Evolutionary conservation across 2,329 filamentous ascomycete species (phyloP).

Genomic region (Cytospora piceicola): DNA sequence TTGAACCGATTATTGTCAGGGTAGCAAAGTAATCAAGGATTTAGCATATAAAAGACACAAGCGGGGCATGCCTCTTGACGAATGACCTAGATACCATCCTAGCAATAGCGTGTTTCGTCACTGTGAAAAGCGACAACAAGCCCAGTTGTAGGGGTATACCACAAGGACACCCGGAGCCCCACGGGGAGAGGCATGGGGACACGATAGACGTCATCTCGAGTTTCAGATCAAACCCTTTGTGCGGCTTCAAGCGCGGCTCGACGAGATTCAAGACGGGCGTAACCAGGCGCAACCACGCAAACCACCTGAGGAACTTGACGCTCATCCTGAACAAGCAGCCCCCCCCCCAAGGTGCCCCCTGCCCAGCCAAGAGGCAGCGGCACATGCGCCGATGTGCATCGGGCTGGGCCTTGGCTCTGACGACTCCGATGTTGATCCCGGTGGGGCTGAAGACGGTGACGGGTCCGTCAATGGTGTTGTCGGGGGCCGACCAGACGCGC

Average conservation of each 20-base stretch:
- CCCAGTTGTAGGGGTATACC: conserved; percentile 6
- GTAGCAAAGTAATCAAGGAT: background rate
- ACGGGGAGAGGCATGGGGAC: conserved; percentile 9
- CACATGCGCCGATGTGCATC: conserved; percentile 9
- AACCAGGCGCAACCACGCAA: conserved; percentile 19
- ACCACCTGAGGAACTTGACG: conserved; percentile 27
- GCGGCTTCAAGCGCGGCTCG: conserved; percentile 5
- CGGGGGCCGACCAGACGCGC: conserved; percentile 21
- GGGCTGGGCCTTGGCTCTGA: background rate
- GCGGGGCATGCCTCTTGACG: background rate
- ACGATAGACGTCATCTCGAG: background rate
- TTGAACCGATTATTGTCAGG: conserved; percentile 14
- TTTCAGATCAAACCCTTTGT: background rate
- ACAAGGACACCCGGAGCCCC: conserved; percentile 20
- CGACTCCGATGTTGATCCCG: conserved; percentile 9
- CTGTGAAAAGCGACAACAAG: background rate
- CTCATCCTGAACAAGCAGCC: conserved; percentile 23
- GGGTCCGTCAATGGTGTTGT: conserved; percentile 12
- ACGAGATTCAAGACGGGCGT: background rate
- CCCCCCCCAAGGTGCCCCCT: background rate
- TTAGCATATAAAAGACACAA: background rate
- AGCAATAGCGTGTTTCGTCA: conserved; percentile 14
- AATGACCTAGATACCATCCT: conserved; percentile 10
- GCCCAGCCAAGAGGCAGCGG: conserved; percentile 19
- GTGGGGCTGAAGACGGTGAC: conserved; percentile 19